Conservation (phyloP, 192 early-diverging fungal genomes). For the Coemansia sp. region DNA sequence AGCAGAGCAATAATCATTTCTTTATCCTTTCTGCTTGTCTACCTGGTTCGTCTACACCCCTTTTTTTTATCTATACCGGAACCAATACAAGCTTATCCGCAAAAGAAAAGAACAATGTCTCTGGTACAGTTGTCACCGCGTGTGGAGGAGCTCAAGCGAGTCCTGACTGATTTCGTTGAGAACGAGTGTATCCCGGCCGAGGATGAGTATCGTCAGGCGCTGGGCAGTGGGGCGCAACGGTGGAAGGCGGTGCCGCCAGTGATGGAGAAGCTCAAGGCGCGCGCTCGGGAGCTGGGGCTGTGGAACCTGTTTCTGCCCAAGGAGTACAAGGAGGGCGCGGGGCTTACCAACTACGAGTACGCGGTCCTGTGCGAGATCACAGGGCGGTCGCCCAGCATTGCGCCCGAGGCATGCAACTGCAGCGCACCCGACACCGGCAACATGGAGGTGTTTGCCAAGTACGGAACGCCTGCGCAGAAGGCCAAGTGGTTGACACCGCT, state of each 20-base stretch:
- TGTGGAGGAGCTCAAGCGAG: conserved; percentile 33
- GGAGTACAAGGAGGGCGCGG: conserved; percentile 79
- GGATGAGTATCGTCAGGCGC: conserved; percentile 65
- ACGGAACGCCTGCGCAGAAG: conserved; percentile 86
- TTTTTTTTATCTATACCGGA: background rate
- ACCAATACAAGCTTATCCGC: no score
- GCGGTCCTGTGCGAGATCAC: conserved; percentile 87
- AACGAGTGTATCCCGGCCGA: conserved; percentile 97
- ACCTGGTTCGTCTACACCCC: background rate
- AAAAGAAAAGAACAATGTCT: conserved; percentile 15
- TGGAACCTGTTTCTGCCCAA: conserved; percentile 94
- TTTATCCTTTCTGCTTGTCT: background rate
- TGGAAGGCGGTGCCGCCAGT: conserved; percentile 85
- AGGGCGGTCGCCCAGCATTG: conserved; percentile 76
- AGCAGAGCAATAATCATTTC: background rate
- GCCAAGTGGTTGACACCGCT: conserved; percentile 75
- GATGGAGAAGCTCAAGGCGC: conserved; percentile 85
- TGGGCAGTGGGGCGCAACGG: conserved; percentile 73
- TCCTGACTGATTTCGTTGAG: conserved; percentile 55
- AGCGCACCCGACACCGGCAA: conserved; percentile 97
- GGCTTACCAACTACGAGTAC: conserved; percentile 94
- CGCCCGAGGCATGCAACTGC: conserved; percentile 94
- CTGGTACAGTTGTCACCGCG: conserved; percentile 49
- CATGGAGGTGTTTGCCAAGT: conserved; percentile 99
- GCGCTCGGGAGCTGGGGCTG: conserved; percentile 82